Conservation (phyloP, 2,329 filamentous ascomycete genomes). For the Colletotrichum cordylinicola region DNA sequence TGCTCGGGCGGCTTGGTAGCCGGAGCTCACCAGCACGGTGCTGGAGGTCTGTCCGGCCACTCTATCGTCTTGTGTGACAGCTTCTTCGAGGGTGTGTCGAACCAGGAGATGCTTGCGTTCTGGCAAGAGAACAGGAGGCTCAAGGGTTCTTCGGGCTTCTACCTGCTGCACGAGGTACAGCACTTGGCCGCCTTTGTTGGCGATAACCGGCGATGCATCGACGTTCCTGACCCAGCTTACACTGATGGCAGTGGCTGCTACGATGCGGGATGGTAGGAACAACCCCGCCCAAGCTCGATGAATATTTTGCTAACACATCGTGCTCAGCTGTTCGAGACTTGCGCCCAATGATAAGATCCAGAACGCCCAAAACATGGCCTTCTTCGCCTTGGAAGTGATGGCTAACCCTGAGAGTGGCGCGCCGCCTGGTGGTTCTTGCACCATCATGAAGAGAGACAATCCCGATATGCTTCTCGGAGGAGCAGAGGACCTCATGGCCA, state of each 20-base stretch:
- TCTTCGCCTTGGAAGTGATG: neutral
- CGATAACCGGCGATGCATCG: neutral
- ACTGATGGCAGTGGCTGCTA: neutral
- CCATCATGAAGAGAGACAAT: neutral
- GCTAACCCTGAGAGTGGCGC: neutral
- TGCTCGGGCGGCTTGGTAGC: neutral
- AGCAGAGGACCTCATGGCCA: neutral
- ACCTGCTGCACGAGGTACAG: neutral
- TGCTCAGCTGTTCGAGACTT: neutral
- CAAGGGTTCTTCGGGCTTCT: neutral
- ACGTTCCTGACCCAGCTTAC: neutral
- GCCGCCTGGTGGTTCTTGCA: neutral
- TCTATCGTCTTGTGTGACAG: neutral
- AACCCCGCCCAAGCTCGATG: rapidly evolving
- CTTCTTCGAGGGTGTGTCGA: neutral
- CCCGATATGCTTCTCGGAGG: neutral
- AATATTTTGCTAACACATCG: neutral
- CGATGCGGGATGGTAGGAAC: neutral
- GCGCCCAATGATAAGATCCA: neutral
- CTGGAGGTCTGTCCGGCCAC: neutral
- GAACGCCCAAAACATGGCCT: neutral
- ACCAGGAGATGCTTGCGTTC: neutral
- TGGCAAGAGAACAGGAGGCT: neutral
- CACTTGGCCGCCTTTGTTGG: neutral
- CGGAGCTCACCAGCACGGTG: neutral